Evolutionary conservation across 2,329 filamentous ascomycete species (phyloP).

Genomic region (Fusarium annulatum): DNA sequence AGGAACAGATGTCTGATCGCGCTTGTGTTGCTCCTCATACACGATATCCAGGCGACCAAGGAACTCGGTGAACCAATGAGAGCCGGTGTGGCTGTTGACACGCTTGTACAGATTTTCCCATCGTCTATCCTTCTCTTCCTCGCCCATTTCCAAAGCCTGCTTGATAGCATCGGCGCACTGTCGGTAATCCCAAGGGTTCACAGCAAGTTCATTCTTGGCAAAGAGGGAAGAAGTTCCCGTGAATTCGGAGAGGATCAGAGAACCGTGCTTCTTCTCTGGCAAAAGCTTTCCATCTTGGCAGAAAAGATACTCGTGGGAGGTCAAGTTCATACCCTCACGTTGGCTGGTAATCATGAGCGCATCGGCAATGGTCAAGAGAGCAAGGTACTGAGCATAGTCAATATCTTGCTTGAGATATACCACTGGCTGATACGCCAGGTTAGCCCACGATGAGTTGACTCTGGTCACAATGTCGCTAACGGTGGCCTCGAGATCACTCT

Average conservation of each 20-base stretch:
- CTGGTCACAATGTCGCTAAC: slow-evolving; percentile 94
- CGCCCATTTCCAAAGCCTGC: slow-evolving; percentile 81
- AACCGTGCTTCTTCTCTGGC: slow-evolving; percentile 81
- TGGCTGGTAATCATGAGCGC: slow-evolving; percentile 94
- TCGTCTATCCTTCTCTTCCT: slow-evolving; percentile 76
- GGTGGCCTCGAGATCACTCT: slow-evolving; percentile 85
- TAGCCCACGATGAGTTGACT: slow-evolving; percentile 92
- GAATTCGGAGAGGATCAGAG: slow-evolving; percentile 93
- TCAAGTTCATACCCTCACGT: slow-evolving; percentile 97
- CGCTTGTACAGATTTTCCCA: slow-evolving; percentile 80
- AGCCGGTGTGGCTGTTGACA: slow-evolving; percentile 84
- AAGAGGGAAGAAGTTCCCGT: slow-evolving; percentile 92
- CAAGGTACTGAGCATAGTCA: slow-evolving; percentile 91
- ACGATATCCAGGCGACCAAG: slow-evolving; percentile 76
- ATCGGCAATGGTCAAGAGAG: slow-evolving; percentile 88
- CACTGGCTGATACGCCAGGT: slow-evolving; percentile 89
- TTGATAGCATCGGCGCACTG: slow-evolving; percentile 89
- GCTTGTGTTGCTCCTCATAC: slow-evolving; percentile 85
- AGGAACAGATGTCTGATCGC: slow-evolving; percentile 87
- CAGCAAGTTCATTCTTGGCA: slow-evolving; percentile 79
- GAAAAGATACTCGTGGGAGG: slow-evolving; percentile 91
- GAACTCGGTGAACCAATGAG: slow-evolving; percentile 86
- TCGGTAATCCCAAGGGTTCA: slow-evolving; percentile 96
- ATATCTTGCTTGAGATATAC: slow-evolving; percentile 97
- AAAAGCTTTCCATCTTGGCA: slow-evolving; percentile 85